Evolutionary conservation across 2,329 filamentous ascomycete species (phyloP).

Genomic region (Thelonectria discophora): DNA sequence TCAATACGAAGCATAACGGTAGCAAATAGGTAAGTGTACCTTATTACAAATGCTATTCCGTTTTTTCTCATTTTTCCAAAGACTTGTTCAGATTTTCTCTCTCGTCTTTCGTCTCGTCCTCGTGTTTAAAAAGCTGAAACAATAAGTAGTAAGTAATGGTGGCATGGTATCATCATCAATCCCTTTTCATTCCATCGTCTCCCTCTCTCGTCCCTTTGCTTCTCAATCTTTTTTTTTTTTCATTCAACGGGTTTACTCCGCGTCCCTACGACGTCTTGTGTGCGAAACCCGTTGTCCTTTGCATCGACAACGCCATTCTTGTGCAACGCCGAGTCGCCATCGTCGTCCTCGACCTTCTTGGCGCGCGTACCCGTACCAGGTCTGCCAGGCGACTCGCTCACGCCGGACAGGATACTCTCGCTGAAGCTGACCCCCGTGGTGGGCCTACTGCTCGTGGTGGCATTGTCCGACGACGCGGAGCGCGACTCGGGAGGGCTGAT

Average conservation of each 20-base stretch:
- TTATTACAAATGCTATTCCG: constrained; percentile 7
- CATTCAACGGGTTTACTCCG: constrained; percentile 29
- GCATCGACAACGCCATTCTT: constrained; percentile 18
- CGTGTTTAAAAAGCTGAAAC: background rate
- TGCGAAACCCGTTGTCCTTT: constrained; percentile 41
- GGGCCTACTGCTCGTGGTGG: constrained; percentile 43
- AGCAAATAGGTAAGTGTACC: no score
- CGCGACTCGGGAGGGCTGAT: constrained; percentile 45
- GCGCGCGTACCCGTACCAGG: constrained; percentile 30
- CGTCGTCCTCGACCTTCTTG: constrained; percentile 21
- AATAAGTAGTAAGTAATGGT: constrained; percentile 1
- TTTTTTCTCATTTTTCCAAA: constrained; percentile 1
- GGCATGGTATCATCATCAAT: constrained; percentile 12
- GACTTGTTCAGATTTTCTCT: constrained; percentile 10
- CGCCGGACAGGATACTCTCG: constrained; percentile 56
- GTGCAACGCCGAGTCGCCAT: constrained; percentile 24
- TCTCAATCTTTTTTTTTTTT: background rate
- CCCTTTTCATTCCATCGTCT: background rate
- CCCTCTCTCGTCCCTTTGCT: background rate
- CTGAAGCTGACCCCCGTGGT: constrained; percentile 54
- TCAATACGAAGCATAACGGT: background rate
- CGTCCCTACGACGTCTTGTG: constrained; percentile 39
- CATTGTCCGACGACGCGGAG: constrained; percentile 43
- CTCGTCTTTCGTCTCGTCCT: constrained; percentile 8
- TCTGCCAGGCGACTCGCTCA: constrained; percentile 42